These are phyloP conservation scores for Lipomyces chichibuensis DNA, from an alignment of 805 yeast genomes.

Conservation along the genomic window DNA sequence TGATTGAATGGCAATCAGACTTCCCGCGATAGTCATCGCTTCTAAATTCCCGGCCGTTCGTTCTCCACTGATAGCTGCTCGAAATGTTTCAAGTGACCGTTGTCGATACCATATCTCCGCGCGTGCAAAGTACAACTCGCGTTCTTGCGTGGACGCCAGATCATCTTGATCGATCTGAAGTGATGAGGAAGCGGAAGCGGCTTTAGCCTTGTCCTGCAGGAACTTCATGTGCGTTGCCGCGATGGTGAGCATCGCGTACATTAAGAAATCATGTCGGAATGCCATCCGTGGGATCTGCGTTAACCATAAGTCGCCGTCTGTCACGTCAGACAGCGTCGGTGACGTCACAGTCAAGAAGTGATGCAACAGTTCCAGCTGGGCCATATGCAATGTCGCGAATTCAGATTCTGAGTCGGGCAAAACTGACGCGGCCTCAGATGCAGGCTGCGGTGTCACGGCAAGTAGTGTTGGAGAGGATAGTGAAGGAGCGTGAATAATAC, in stretches of 20 bases:
- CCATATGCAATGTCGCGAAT: slow-evolving; percentile 28
- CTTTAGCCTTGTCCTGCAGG: slow-evolving; percentile 7
- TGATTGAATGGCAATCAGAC: slow-evolving; percentile 34
- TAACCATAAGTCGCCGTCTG: slow-evolving; percentile 36
- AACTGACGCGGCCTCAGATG: background rate
- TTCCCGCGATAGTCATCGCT: slow-evolving; percentile 35
- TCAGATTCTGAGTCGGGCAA: slow-evolving; percentile 23
- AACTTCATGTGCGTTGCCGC: slow-evolving; percentile 33
- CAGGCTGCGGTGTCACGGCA: slow-evolving; percentile 9
- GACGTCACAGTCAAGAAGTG: slow-evolving; percentile 34
- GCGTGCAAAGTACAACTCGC: slow-evolving; percentile 28
- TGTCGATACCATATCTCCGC: slow-evolving; percentile 36
- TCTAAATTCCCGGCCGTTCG: slow-evolving; percentile 27
- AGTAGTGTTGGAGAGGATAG: background rate
- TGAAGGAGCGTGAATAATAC: background rate
- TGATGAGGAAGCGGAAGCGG: background rate
- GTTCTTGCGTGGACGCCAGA: slow-evolving; percentile 8
- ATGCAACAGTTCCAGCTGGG: slow-evolving; percentile 33
- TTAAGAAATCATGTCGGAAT: slow-evolving; percentile 30
- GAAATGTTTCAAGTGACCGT: slow-evolving; percentile 35
- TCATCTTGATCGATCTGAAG: background rate
- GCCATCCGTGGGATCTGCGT: slow-evolving; percentile 33
- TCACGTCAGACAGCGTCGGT: slow-evolving; percentile 31
- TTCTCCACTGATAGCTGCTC: slow-evolving; percentile 29
- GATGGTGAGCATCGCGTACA: slow-evolving; percentile 36